Conservation (phyloP, 75 land plant species). For the Pseudotsuga menziesii region DNA sequence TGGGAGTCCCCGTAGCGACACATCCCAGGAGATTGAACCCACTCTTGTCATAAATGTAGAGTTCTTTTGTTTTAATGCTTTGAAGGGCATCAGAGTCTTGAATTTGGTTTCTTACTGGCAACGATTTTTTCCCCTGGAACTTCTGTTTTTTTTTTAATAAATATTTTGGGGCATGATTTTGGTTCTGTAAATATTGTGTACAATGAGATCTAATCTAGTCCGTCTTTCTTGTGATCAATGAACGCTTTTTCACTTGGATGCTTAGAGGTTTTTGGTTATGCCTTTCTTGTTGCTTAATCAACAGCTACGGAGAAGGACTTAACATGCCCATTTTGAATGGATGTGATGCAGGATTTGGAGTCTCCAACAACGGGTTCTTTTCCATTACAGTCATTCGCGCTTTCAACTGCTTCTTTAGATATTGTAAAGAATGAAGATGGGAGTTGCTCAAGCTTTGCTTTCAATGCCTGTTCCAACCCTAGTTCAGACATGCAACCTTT, state of each 20-base stretch:
- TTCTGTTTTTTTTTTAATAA: neutral
- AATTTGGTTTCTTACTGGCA: neutral
- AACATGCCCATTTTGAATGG: neutral
- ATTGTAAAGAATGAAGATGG: slow-evolving; percentile 4
- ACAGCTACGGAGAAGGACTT: neutral
- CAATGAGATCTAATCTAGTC: neutral
- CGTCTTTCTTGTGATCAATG: neutral
- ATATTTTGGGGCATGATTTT: neutral
- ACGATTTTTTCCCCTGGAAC: neutral
- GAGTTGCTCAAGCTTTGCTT: slow-evolving; percentile 21
- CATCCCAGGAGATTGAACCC: too few species aligned
- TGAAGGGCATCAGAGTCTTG: neutral
- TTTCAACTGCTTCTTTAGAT: slow-evolving; percentile 1
- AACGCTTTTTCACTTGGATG: too few species aligned
- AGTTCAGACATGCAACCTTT: slow-evolving; percentile 7
- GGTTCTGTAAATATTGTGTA: neutral
- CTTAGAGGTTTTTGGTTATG: too few species aligned
- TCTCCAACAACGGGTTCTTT: slow-evolving; percentile 36
- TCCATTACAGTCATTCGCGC: slow-evolving; percentile 12
- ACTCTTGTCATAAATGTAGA: too few species aligned
- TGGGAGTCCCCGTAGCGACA: too few species aligned
- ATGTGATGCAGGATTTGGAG: slow-evolving; percentile 15
- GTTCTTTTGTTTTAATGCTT: too few species aligned
- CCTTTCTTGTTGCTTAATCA: neutral
- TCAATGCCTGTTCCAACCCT: slow-evolving; percentile 17